phyloP scores from a whole-genome alignment of 768 basidiomycete species.

The Sarcodon sp. region DNA sequence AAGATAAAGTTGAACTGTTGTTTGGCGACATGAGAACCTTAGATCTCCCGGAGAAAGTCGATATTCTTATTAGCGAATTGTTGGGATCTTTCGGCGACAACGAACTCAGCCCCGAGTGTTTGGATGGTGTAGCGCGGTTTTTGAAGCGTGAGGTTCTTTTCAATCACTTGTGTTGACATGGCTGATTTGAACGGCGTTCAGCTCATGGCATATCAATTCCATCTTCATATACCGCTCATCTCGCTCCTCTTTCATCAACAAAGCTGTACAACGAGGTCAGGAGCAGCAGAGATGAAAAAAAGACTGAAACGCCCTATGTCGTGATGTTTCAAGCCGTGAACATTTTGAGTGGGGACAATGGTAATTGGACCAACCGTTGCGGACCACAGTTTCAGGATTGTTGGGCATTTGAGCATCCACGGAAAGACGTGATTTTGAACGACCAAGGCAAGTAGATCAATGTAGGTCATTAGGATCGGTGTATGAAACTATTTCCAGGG shows the following conservation, averaged over 20 bases:
- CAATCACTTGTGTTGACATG: background rate
- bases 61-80: slow-evolving; percentile 92
- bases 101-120: slow-evolving; percentile 93
- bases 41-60: slow-evolving; percentile 74
- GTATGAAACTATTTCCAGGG: slow-evolving; percentile 28
- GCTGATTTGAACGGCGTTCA: slow-evolving; percentile 16
- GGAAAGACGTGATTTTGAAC: slow-evolving; percentile 67
- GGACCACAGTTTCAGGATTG: slow-evolving; percentile 86
- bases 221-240: slow-evolving; percentile 87
- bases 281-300: slow-evolving; percentile 50
- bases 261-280: slow-evolving; percentile 83
- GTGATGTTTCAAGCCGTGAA: slow-evolving; percentile 97
- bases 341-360: slow-evolving; percentile 68
- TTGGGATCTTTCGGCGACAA: slow-evolving; percentile 98
- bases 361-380: slow-evolving; percentile 48
- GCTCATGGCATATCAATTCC: slow-evolving; percentile 94
- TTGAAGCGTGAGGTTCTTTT: slow-evolving; percentile 58
- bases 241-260: slow-evolving; percentile 89
- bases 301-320: slow-evolving; percentile 91
- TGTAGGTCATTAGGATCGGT: background rate
- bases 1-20: slow-evolving; percentile 62
- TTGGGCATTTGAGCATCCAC: slow-evolving; percentile 95
- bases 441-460: slow-evolving; percentile 36
- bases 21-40: slow-evolving; percentile 91
- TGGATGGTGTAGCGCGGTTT: slow-evolving; percentile 91